These are phyloP conservation scores for Epichloe sp. DNA, from an alignment of 2,329 filamentous ascomycete genomes.

Conservation along the genomic window DNA sequence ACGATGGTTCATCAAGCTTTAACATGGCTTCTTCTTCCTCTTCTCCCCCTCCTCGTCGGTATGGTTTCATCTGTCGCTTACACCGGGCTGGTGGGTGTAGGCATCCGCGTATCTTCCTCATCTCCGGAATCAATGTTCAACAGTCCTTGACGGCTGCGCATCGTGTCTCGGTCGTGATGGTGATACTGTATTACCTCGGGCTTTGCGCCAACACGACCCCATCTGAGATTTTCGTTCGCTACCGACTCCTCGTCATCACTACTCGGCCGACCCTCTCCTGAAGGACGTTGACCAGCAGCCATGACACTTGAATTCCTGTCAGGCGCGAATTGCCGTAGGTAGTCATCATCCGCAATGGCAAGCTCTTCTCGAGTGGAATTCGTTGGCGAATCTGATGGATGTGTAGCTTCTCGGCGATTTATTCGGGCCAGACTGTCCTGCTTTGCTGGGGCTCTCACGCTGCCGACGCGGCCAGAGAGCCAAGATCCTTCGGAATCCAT, in stretches of 20 bases:
- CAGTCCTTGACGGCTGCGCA: constrained; percentile 40
- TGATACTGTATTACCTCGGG: constrained; percentile 48
- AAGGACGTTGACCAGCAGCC: constrained; percentile 25
- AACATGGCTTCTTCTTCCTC: background rate
- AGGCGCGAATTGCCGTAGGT: constrained; percentile 40
- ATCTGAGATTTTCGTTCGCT: constrained; percentile 31
- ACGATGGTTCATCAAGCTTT: background rate
- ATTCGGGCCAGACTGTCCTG: constrained; percentile 24
- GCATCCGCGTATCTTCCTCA: constrained; percentile 18
- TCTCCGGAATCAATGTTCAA: constrained; percentile 28
- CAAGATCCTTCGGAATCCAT: constrained; percentile 94
- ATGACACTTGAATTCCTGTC: constrained; percentile 13
- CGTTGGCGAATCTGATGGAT: constrained; percentile 27
- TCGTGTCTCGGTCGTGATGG: constrained; percentile 26
- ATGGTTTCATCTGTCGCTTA: background rate
- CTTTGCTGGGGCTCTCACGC: constrained; percentile 33
- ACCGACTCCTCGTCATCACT: constrained; percentile 43
- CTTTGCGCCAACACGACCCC: constrained; percentile 36
- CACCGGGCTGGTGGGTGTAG: constrained; percentile 6
- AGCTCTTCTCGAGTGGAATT: constrained; percentile 50
- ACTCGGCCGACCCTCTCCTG: constrained; percentile 39
- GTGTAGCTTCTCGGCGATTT: constrained; percentile 15
- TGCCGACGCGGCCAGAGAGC: constrained; percentile 64
- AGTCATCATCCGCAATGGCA: constrained; percentile 54
- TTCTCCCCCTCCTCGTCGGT: background rate